These are phyloP conservation scores for Epichloe sp. DNA, from an alignment of 2,329 filamentous ascomycete species.

Conservation along the genomic window DNA sequence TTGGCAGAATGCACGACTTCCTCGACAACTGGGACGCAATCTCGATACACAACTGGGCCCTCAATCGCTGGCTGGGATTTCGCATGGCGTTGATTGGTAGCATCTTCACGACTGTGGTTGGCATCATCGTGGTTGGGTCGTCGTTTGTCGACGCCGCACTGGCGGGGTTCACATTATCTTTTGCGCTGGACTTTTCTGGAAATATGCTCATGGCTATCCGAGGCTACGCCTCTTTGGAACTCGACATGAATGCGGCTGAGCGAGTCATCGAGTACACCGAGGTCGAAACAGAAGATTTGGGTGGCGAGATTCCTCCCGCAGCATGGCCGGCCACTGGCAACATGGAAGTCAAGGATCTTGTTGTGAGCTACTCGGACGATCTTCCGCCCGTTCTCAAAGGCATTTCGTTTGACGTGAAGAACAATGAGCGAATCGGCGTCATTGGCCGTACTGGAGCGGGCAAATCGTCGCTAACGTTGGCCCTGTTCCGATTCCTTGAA, in stretches of 20 bases:
- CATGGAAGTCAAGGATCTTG: constrained; percentile 60
- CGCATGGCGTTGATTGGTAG: constrained; percentile 58
- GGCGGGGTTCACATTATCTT: constrained; percentile 59
- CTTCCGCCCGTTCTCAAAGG: constrained; percentile 58
- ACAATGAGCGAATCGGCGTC: constrained; percentile 60
- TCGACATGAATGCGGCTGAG: constrained; percentile 70
- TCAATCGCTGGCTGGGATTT: constrained; percentile 67
- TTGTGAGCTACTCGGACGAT: constrained; percentile 58
- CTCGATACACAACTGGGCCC: constrained; percentile 55
- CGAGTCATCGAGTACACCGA: constrained; percentile 63
- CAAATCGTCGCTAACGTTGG: constrained; percentile 63
- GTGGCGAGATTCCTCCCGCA: constrained; percentile 47
- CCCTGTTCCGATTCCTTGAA: constrained; percentile 67
- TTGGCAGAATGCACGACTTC: constrained; percentile 54
- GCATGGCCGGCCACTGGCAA: constrained; percentile 64
- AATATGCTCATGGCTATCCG: constrained; percentile 54
- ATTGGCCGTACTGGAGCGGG: constrained; percentile 68
- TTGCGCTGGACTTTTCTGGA: constrained; percentile 55
- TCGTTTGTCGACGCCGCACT: constrained; percentile 52
- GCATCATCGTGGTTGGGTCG: constrained; percentile 48
- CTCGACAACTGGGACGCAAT: constrained; percentile 57
- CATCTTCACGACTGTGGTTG: constrained; percentile 52
- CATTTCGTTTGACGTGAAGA: constrained; percentile 51
- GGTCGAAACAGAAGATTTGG: constrained; percentile 52
- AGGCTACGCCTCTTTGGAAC: constrained; percentile 56